These are phyloP conservation scores for Ascochyta pisi DNA, from an alignment of 2,329 filamentous ascomycete species.

Conservation along the genomic window DNA sequence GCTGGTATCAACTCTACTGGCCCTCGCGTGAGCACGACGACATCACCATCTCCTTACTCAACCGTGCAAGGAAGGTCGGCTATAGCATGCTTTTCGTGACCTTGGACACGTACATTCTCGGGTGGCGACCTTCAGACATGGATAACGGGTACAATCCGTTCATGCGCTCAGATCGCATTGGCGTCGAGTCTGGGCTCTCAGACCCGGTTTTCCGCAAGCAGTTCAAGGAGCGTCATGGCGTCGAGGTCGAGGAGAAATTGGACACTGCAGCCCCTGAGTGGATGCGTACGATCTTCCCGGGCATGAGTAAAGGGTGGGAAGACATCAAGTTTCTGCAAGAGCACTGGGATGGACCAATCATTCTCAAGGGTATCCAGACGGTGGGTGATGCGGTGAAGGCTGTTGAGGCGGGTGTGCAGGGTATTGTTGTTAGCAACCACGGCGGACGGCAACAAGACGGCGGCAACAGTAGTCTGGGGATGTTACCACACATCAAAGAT, in stretches of 20 bases:
- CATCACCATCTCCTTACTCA: slow-evolving; percentile 67
- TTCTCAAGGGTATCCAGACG: slow-evolving; percentile 66
- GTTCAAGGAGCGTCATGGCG: slow-evolving; percentile 57
- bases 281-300: slow-evolving; percentile 47
- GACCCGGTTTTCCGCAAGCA: slow-evolving; percentile 70
- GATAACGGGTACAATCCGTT: slow-evolving; percentile 58
- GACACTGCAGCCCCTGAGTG: slow-evolving; percentile 30
- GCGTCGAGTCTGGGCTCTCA: slow-evolving; percentile 67
- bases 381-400: slow-evolving; percentile 57
- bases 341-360: slow-evolving; percentile 69
- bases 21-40: slow-evolving; percentile 67
- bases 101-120: slow-evolving; percentile 70
- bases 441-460: slow-evolving; percentile 62
- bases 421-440: slow-evolving; percentile 61
- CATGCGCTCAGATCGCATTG: slow-evolving; percentile 49
- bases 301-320: slow-evolving; percentile 65
- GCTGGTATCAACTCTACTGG: slow-evolving; percentile 79
- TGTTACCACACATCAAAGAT: slow-evolving; percentile 67
- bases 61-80: slow-evolving; percentile 65
- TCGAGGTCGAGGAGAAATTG: slow-evolving; percentile 51
- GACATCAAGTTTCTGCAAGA: slow-evolving; percentile 65
- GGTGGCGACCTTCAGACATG: slow-evolving; percentile 72
- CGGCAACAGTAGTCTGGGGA: slow-evolving; percentile 58
- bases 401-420: slow-evolving; percentile 55
- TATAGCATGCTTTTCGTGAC: slow-evolving; percentile 73